phyloP scores from a whole-genome alignment of 108 stramenopile genomes.

The Halocafeteria seosinensis region DNA sequence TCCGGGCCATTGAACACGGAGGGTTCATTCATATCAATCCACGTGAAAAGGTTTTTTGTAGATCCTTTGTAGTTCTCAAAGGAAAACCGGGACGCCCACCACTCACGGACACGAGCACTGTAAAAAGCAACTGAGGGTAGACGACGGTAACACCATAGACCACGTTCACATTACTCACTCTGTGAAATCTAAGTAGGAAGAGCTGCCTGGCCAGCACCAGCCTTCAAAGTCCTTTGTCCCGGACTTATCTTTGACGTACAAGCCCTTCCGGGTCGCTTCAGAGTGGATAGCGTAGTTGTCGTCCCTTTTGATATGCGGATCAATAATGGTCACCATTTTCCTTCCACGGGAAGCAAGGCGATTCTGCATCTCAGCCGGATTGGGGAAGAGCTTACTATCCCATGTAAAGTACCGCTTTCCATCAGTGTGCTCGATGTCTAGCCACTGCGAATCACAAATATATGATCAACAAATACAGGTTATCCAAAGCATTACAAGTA shows the following conservation, averaged over 20 bases:
- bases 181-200: constrained; percentile 98
- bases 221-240: constrained; percentile 83
- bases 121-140: no score
- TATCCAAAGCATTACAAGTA: no score
- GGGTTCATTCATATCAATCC: constrained; percentile 99
- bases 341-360: constrained; percentile 65
- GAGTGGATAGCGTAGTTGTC: constrained; percentile 71
- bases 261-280: constrained; percentile 66
- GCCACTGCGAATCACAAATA: no score
- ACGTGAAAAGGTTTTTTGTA: constrained; percentile 72
- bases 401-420: constrained; percentile 98
- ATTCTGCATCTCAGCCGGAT: constrained; percentile 74
- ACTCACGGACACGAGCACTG: constrained; percentile 62
- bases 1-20: constrained; percentile 99
- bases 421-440: constrained; percentile 99
- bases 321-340: constrained; percentile 96
- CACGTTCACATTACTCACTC: no score
- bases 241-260: constrained; percentile 77
- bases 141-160: no score
- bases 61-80: constrained; percentile 72
- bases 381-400: constrained; percentile 77
- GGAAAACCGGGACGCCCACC: constrained; percentile 89
- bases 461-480: no score
- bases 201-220: constrained; percentile 99
- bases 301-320: constrained; percentile 97